A percentile compares a stretch with the other conserved stretches of the same genome.
These are phyloP conservation scores for Gastrolobium villosum DNA, from an alignment of 306 rosid species.

Conservation along the genomic window DNA sequence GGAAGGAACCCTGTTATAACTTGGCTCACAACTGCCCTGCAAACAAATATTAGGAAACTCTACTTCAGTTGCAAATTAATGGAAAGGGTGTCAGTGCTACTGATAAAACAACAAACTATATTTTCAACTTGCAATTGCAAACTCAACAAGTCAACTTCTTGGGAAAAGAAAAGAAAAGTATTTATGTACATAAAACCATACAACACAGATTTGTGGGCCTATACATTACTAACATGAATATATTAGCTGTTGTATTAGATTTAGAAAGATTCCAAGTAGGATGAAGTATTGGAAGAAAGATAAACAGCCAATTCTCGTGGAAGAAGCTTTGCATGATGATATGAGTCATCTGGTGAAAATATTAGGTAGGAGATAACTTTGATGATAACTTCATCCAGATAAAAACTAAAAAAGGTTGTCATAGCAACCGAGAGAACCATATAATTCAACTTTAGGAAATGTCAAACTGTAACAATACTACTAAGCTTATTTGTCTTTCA, in stretches of 20 bases:
- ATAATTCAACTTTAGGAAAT: no score
- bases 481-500: no score
- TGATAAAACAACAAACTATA: slow-evolving; percentile 21
- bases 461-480: no score
- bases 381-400: no score
- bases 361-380: no score
- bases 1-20: slow-evolving; percentile 93
- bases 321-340: no score
- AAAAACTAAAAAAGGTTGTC: no score
- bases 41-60: slow-evolving; percentile 40
- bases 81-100: neutral
- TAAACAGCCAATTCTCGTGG: no score
- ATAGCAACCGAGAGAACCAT: no score
- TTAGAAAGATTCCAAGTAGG: no score
- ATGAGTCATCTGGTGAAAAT: no score
- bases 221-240: neutral
- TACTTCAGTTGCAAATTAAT: slow-evolving; percentile 31
- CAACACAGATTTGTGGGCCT: slow-evolving; percentile 7
- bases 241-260: neutral
- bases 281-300: no score
- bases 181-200: slow-evolving; percentile 23
- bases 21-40: slow-evolving; percentile 76
- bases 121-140: slow-evolving; percentile 21
- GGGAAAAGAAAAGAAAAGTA: neutral
- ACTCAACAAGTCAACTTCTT: neutral